Evolutionary conservation across 2,329 filamentous ascomycete species (phyloP), one percentile per base, ranked within the genome.

Genomic region (Pseudocercospora ulei): DNA sequence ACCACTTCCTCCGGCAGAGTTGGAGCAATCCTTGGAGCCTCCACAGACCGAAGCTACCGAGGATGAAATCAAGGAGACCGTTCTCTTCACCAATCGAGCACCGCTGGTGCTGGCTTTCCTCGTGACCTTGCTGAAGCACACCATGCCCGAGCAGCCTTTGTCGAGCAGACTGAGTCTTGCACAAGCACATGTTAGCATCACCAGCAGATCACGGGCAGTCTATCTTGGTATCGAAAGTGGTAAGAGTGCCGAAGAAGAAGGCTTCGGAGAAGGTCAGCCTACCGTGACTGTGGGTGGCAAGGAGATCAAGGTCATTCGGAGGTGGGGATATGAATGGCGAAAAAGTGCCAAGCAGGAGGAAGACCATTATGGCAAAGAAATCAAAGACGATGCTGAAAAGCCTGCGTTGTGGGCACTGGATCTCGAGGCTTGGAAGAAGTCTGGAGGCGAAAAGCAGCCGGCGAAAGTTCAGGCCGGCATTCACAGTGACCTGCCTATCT

Each of bases 141-240:
- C 83, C 0, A 88, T 87, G 79, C 82, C 85, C 0, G 78, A 82
- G 49, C 86, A 94, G 57, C 85, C 85, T 2, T 68, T 79, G 2
- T 90, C 82, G n/a, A 88, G 83, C 56, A 71, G 83, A 30, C 65
- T 93, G 12, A 92, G 84, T 56, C 65, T 94, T 12, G 82, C 79
- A 0, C 85, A 93, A 60, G 84, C 82, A 0, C 78, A 90, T 1
- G 82, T 92, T 9, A 87, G 82, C 56, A 76, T 77, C 17, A 90
- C 88, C 56, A 85, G 81, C 44, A 73, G 78, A 48, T 76, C 74
- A 22, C 87, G 87, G 61, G 85, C 85, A 6, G 70, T 78, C 17
- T 80, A 73, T 46, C 63, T 93, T 18, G 85, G 85, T 0, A 65
- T 93, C 12, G 76, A 82, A 46, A 73, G 68, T 35, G 74, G 75